A percentile compares a stretch with the other conserved stretches of the same genome.
Conservation (phyloP, 345 rosid species). For the Melastoma malabathricum region DNA sequence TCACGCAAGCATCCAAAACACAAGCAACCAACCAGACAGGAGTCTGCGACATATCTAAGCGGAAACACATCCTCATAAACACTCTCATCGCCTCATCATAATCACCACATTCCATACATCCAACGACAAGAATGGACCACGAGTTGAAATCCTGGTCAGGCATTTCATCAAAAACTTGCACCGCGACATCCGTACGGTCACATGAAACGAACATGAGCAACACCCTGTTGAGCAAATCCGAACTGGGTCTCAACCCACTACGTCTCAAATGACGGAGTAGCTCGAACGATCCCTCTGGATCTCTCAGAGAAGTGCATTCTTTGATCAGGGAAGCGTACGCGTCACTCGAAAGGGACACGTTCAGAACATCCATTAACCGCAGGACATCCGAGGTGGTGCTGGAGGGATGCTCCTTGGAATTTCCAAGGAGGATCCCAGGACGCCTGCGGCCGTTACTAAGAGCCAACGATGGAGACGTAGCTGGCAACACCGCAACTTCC, state of each 20-base stretch:
- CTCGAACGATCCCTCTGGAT: slow-evolving; percentile 29
- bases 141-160: slow-evolving; percentile 33
- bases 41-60: slow-evolving; percentile 9
- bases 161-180: slow-evolving; percentile 60
- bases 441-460: background rate
- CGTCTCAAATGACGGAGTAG: slow-evolving; percentile 29
- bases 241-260: slow-evolving; percentile 16
- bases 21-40: slow-evolving; percentile 32
- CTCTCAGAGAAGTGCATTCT: slow-evolving; percentile 34
- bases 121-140: slow-evolving; percentile 43
- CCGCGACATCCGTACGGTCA: slow-evolving; percentile 29
- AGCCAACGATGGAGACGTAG: no score
- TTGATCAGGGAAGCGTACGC: slow-evolving; percentile 40
- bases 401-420: background rate
- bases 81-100: slow-evolving; percentile 26
- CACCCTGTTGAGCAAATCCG: slow-evolving; percentile 28
- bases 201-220: slow-evolving; percentile 36
- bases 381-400: slow-evolving; percentile 27
- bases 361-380: slow-evolving; percentile 37
- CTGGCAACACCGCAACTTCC: no score
- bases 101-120: slow-evolving; percentile 22
- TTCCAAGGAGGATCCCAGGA: background rate
- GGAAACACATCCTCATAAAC: slow-evolving; percentile 27
- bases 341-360: slow-evolving; percentile 32
- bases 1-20: slow-evolving; percentile 39